Percentiles rank a stretch among this genome's conserved stretches.
These are phyloP conservation scores for Phytophthora meadii DNA, from an alignment of 352 stramenopile species.

Conservation along the genomic window DNA sequence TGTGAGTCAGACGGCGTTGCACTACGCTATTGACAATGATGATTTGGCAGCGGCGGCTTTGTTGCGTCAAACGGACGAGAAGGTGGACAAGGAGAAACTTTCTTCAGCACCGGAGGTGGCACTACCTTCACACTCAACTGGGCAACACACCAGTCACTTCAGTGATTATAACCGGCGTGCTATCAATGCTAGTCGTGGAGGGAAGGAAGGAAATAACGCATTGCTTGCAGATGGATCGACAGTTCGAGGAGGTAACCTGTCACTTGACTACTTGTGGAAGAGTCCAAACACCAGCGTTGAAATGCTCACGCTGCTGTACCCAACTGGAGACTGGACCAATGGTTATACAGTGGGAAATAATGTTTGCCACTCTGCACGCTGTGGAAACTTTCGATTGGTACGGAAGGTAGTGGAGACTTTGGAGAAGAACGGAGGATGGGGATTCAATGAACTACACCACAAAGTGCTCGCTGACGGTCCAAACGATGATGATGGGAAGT, in stretches of 20 bases:
- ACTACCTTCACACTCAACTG: conserved; percentile 76
- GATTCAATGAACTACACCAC: conserved; percentile 54
- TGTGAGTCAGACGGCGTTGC: conserved; percentile 52
- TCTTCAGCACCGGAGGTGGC: conserved; percentile 58
- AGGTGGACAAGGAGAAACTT: conserved; percentile 50
- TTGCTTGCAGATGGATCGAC: conserved; percentile 52
- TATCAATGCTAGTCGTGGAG: conserved; percentile 83
- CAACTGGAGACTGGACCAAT: conserved; percentile 63
- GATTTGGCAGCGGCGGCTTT: conserved; percentile 56
- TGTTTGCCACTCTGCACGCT: conserved; percentile 42
- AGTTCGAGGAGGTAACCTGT: conserved; percentile 10
- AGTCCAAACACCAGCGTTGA: conserved; percentile 54
- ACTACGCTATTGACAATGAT: conserved; percentile 70
- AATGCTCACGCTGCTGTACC: conserved; percentile 73
- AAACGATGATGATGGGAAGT: not conserved
- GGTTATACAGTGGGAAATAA: conserved; percentile 40
- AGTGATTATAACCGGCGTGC: conserved; percentile 86
- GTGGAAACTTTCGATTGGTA: conserved; percentile 55
- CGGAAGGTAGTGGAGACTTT: conserved; percentile 65
- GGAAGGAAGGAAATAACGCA: conserved; percentile 83
- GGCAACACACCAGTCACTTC: conserved; percentile 77
- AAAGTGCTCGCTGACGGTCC: conserved; percentile 17
- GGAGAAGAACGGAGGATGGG: conserved; percentile 36
- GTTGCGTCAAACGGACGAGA: conserved; percentile 55
- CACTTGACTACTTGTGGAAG: conserved; percentile 47